Conservation (phyloP, 257 asterid genomes). For the Lycium barbarum region DNA sequence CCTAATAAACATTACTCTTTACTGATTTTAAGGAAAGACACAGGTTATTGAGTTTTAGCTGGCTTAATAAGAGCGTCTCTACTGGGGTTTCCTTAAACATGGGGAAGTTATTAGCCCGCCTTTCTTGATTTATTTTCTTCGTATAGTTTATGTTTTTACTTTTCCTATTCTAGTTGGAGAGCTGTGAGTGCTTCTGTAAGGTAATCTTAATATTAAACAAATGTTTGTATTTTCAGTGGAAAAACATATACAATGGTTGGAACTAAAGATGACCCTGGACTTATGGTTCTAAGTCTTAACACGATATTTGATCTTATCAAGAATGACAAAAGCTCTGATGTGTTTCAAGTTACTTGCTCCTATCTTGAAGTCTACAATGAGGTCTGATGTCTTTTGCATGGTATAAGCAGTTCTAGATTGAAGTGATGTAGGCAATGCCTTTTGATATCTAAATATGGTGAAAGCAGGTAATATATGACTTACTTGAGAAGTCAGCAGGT, state of each 20-base stretch:
- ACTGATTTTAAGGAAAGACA: not conserved
- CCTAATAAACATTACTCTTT: not conserved
- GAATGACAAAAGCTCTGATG: constrained; percentile 68
- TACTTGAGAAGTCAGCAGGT: constrained; percentile 89
- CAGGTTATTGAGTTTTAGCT: constrained; percentile 3
- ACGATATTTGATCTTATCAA: constrained; percentile 80
- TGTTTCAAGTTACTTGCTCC: constrained; percentile 86
- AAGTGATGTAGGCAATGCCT: constrained; percentile 27
- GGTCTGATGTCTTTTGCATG: constrained; percentile 52
- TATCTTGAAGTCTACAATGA: constrained; percentile 98
- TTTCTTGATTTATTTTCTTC: constrained; percentile 8
- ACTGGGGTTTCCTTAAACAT: not conserved
- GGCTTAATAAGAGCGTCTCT: not conserved
- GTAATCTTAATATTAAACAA: constrained; percentile 23
- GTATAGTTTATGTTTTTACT: not conserved
- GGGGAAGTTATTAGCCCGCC: not conserved
- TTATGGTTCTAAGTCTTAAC: constrained; percentile 94
- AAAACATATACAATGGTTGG: constrained; percentile 99
- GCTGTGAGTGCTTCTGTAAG: not conserved
- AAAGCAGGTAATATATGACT: constrained; percentile 88
- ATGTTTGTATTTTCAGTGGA: constrained; percentile 59
- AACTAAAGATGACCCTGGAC: constrained; percentile 89
- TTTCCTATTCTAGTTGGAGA: constrained; percentile 27
- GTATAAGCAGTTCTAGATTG: constrained; percentile 5
- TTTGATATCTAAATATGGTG: constrained; percentile 35